Percentiles rank a stretch among this genome's conserved stretches.
These are phyloP conservation scores for Ormosia emarginata DNA, from an alignment of 306 rosid species.

Conservation along the genomic window DNA sequence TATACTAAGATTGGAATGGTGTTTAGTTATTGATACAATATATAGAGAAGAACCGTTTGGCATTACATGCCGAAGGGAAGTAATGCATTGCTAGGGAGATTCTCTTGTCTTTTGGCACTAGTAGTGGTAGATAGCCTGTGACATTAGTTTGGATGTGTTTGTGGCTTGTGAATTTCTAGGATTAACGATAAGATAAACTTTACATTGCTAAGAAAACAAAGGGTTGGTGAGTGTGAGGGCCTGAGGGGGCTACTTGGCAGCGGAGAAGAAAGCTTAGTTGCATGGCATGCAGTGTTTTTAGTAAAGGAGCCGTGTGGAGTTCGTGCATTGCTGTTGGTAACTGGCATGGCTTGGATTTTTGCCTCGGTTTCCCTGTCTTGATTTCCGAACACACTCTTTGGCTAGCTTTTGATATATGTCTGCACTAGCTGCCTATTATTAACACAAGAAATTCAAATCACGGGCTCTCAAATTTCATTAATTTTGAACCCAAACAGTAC, in stretches of 20 bases:
- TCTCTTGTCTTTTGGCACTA: neutral
- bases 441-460: neutral
- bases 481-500: neutral
- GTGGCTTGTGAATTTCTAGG: neutral
- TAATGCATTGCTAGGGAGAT: neutral
- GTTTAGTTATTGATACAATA: neutral
- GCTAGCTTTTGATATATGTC: neutral
- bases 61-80: neutral
- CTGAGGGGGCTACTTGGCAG: conserved; percentile 27
- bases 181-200: neutral
- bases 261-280: conserved; percentile 9
- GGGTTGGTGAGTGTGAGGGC: conserved; percentile 13
- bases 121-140: neutral
- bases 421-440: neutral
- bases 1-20: neutral
- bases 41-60: neutral
- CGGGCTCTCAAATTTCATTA: neutral
- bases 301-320: conserved; percentile 15
- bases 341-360: conserved; percentile 8
- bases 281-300: neutral
- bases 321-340: neutral
- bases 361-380: neutral
- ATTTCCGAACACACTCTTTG: neutral
- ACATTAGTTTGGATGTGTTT: neutral
- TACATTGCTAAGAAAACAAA: conserved; percentile 2